Conservation (phyloP, 306 rosid species). For the Oemleria cerasiformis region DNA sequence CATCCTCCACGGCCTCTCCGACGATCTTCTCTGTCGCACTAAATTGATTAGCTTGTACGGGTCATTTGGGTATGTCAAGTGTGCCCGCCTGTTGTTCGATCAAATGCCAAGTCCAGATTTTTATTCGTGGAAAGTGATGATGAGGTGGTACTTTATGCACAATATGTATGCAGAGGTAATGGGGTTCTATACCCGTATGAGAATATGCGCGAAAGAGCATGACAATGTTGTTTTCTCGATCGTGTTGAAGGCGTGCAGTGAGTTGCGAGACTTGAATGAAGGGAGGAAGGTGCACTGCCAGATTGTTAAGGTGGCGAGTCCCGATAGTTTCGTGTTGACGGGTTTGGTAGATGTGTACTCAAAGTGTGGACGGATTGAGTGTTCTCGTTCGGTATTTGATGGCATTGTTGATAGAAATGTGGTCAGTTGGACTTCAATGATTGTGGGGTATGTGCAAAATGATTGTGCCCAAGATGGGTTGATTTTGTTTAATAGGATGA, state of each 20-base stretch:
- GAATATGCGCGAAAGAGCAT: constrained; percentile 29
- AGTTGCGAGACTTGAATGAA: constrained; percentile 40
- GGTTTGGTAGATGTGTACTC: constrained; percentile 54
- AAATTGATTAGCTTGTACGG: constrained; percentile 57
- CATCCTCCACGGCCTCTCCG: constrained; percentile 38
- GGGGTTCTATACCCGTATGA: constrained; percentile 37
- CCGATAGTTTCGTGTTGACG: constrained; percentile 49
- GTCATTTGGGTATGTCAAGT: constrained; percentile 41
- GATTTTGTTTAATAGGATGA: constrained; percentile 57
- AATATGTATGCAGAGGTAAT: constrained; percentile 41
- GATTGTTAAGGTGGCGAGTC: constrained; percentile 41
- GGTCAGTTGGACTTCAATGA: constrained; percentile 79
- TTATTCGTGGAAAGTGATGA: constrained; percentile 62
- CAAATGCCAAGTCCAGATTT: constrained; percentile 44
- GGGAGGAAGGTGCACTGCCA: constrained; percentile 55
- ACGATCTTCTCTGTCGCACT: constrained; percentile 32
- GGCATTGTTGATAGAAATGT: constrained; percentile 46
- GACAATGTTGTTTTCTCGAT: constrained; percentile 51
- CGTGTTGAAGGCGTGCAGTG: constrained; percentile 53
- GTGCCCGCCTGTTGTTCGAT: constrained; percentile 69
- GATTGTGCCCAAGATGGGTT: constrained; percentile 55
- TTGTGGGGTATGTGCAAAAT: constrained; percentile 67
- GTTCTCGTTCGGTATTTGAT: constrained; percentile 46
- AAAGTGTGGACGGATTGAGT: constrained; percentile 36
- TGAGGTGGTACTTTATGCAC: constrained; percentile 63